Evolutionary conservation across 148 eudicot genomes (phyloP), one percentile per base, ranked within the genome.

Genomic region (Fallopia convolvulus): DNA sequence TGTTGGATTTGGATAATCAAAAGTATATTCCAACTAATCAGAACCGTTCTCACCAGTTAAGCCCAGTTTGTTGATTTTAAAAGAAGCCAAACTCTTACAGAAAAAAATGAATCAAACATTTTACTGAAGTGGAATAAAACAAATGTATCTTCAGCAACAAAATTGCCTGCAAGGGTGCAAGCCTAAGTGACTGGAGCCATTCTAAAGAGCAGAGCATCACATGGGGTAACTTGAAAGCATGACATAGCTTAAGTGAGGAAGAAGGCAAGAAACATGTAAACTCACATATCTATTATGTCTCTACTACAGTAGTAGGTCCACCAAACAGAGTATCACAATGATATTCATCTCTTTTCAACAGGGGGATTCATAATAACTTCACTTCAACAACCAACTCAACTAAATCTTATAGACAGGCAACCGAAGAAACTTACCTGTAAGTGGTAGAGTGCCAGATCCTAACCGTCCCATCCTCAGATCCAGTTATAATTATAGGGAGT

Each of bases 401-500:
- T 6, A 14, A 56, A 73, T 77, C 75, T 46, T 44, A 46, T 68
- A 26, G 52, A 74, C 46, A 46, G 14, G 0, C 1, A n/a, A n/a
- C 0, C 75, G 26, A 75, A n/a, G 44, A 23, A 36, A 74, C 23
- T 84, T 82, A 87, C 98, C 90, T 83, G 76, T 88, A 88, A 60
- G 92, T 90, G 53, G 87, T 78, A 39, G 97, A 78, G 75, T 91
- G 86, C 98, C 98, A 91, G 40, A 88, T 81, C 14, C 88, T 81
- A 63, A 93, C 82, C 2, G 92, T 90, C 61, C 85, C 91, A 82
- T 91, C 97, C 85, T 93, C 98, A 50, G 98, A 91, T 52, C 89
- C 94, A 42, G 98, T 90, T 58, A 90, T 68, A 63, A 91, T 87
- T 17, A 90, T 82, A 42, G 97, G 97, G 81, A 84, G 88, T 76